phyloP scores from a whole-genome alignment of 179 eudicot genomes.

The Vitellaria paradoxa region DNA sequence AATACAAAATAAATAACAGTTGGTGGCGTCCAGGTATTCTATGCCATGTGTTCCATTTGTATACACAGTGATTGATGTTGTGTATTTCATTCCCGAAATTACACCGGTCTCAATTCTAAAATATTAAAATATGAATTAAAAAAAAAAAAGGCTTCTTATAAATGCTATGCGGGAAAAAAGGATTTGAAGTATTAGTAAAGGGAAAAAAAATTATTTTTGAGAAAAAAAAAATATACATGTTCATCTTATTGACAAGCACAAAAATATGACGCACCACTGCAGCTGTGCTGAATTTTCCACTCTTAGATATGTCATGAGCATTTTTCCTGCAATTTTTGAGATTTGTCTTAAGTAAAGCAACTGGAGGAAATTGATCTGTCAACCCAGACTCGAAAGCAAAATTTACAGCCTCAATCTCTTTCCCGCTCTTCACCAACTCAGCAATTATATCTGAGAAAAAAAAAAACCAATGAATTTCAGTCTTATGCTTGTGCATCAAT shows the following conservation, averaged over 20 bases:
- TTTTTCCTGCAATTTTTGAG: constrained; percentile 31
- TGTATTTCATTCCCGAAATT: too few species aligned
- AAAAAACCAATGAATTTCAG: background rate
- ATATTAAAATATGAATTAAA: background rate
- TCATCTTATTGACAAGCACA: background rate
- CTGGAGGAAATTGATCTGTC: constrained; percentile 47
- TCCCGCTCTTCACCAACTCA: constrained; percentile 46
- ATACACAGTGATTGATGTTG: background rate
- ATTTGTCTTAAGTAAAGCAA: constrained; percentile 35
- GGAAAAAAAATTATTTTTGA: background rate
- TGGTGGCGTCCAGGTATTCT: background rate
- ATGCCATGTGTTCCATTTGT: background rate
- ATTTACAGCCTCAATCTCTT: constrained; percentile 54
- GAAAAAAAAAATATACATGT: too few species aligned
- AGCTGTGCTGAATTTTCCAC: constrained; percentile 29
- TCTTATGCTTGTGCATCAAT: background rate
- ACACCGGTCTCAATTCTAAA: background rate
- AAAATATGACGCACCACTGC: constrained; percentile 37
- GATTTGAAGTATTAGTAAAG: background rate
- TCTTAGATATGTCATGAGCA: constrained; percentile 28
- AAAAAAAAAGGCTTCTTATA: background rate
- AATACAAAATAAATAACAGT: background rate
- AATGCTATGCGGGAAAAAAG: background rate
- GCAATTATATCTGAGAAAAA: constrained; percentile 41
- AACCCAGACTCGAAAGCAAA: constrained; percentile 47